Base-by-base conservation (phyloP, 352 stramenopile genomes). In the Peronospora destructor region DNA sequence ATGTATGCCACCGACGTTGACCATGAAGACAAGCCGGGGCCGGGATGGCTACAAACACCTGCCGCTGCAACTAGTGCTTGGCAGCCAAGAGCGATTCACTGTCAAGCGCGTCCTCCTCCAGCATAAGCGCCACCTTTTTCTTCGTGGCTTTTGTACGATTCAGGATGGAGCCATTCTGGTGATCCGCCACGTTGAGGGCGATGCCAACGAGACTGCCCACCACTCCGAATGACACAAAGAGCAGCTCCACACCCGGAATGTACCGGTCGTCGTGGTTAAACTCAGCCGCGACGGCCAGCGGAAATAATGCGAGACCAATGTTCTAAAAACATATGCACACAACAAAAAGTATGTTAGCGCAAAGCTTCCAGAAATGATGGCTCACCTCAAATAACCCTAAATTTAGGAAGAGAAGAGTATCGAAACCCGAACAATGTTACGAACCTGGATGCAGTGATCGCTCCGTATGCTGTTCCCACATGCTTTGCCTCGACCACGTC, bases 401-500 rank as follows among this genome's bases (percentile, higher is more conserved):
- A 11, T 35, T n/a, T 33, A 19, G 12, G 13, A 13, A 23, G 38
- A 17, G 4, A 30, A 30, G 26, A 30, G 26, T 30, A 4, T 30
- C 2, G 26, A 14, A 36, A 33, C 2, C 9, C 9, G n/a, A 39
- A 14, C 16, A 32, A 13, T 16, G 10, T 28, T 34, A 55, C 63
- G n/a, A 37, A 88, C 81, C 62, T 92, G 91, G 28, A 97, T 92
- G 86, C 90, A 23, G 87, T 96, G 54, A 97, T 95, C 6, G 94
- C 74, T 19, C 92, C 92, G 62, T 96, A 97, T 3, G 89, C 92
- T 39, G 84, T 95, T 32, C 91, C 92, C 9, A 92, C 80, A 33
- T 88, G 84, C 53, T 89, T 80, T 36, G 81, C 65, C 35, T 94
- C 70, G 4, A 97, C 89, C 36, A 96, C 80, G 37, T 96, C 81